Conservation (phyloP, 2,329 filamentous ascomycete genomes). For the Stromatinia cepivora region DNA sequence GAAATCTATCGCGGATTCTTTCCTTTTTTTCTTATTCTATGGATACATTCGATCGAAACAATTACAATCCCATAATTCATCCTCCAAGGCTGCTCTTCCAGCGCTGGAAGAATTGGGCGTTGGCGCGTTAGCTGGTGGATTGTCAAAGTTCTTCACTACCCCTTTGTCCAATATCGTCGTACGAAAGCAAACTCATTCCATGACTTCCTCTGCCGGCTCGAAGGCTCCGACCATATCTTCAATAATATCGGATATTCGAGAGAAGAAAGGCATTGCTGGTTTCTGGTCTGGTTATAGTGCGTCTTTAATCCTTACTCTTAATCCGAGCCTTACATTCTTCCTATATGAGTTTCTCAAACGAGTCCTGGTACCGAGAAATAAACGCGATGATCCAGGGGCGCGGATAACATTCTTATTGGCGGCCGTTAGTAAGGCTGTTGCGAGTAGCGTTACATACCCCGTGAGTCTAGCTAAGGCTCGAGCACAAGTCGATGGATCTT, state of each 20-base stretch:
- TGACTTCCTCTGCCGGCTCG: slow-evolving; percentile 46
- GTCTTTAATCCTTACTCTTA: slow-evolving; percentile 75
- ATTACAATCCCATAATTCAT: slow-evolving; percentile 45
- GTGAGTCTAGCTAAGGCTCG: slow-evolving; percentile 83
- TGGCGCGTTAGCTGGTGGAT: slow-evolving; percentile 71
- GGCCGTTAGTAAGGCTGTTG: slow-evolving; percentile 75
- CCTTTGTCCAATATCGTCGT: slow-evolving; percentile 82
- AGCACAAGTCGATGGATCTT: slow-evolving; percentile 53
- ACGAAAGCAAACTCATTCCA: slow-evolving; percentile 70
- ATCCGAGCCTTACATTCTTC: slow-evolving; percentile 84
- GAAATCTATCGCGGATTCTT: slow-evolving; percentile 72
- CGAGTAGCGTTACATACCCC: slow-evolving; percentile 78
- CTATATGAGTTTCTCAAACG: slow-evolving; percentile 72
- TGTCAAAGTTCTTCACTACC: slow-evolving; percentile 74
- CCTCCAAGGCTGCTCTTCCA: slow-evolving; percentile 48
- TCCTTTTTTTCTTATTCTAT: slow-evolving; percentile 85
- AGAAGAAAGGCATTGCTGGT: slow-evolving; percentile 70
- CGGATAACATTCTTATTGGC: slow-evolving; percentile 65
- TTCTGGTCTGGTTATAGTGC: slow-evolving; percentile 91
- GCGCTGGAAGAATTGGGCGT: slow-evolving; percentile 72
- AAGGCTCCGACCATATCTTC: slow-evolving; percentile 46
- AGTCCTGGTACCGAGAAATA: slow-evolving; percentile 54
- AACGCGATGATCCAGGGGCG: slow-evolving; percentile 53
- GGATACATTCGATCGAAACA: slow-evolving; percentile 48
- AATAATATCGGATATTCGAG: slow-evolving; percentile 62